Evolutionary conservation across 345 rosid species (phyloP).

Genomic region (Acer campestre): DNA sequence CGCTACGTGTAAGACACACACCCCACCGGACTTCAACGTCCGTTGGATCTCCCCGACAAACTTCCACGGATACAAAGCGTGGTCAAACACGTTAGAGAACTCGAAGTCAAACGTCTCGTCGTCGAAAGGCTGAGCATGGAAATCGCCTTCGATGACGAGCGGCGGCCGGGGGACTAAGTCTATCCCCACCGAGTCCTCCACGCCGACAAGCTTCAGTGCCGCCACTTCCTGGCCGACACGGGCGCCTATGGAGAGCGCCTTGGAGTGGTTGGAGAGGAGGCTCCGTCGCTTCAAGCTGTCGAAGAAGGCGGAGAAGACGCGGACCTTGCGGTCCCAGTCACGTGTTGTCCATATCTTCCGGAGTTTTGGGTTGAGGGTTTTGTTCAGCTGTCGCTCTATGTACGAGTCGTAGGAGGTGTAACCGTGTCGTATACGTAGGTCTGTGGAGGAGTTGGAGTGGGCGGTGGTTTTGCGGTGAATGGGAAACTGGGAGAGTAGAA

Average conservation of each 20-base stretch:
- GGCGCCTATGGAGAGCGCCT: slow-evolving; percentile 42
- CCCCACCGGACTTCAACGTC: slow-evolving; percentile 39
- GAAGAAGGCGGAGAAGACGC: slow-evolving; percentile 35
- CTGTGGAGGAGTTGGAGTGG: neutral
- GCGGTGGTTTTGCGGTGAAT: slow-evolving; percentile 7
- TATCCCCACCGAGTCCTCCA: slow-evolving; percentile 37
- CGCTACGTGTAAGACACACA: slow-evolving; percentile 45
- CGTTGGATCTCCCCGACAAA: slow-evolving; percentile 48
- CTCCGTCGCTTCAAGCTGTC: slow-evolving; percentile 21
- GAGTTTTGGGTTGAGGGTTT: slow-evolving; percentile 47
- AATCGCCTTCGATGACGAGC: slow-evolving; percentile 42
- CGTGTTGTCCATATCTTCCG: slow-evolving; percentile 41
- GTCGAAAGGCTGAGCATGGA: slow-evolving; percentile 44
- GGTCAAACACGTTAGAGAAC: slow-evolving; percentile 51
- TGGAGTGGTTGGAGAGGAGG: slow-evolving; percentile 30
- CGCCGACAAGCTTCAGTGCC: slow-evolving; percentile 34
- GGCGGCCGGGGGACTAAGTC: slow-evolving; percentile 47
- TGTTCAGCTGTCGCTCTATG: slow-evolving; percentile 42
- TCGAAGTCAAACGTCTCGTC: slow-evolving; percentile 41
- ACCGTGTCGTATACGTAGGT: slow-evolving; percentile 43
- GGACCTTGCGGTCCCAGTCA: slow-evolving; percentile 48
- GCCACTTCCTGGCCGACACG: slow-evolving; percentile 49
- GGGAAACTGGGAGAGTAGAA: slow-evolving; percentile 19
- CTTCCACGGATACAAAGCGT: slow-evolving; percentile 37
- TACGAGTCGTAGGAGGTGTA: slow-evolving; percentile 36